phyloP scores from a whole-genome alignment of 2,329 filamentous ascomycete species.

The Penicillium sp. region DNA sequence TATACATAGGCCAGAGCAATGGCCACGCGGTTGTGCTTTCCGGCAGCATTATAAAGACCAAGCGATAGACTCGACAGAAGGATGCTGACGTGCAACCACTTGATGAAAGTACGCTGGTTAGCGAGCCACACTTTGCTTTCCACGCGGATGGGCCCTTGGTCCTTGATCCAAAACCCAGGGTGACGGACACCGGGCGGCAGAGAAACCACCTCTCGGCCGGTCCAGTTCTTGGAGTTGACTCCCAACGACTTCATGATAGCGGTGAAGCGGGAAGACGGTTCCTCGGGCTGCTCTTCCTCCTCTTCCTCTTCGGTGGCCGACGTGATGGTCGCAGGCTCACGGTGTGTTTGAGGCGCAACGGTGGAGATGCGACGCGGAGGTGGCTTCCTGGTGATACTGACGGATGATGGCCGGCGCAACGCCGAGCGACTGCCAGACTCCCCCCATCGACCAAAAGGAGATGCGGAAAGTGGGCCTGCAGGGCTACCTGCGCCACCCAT shows the following conservation, averaged over 20 bases:
- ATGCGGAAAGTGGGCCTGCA: conserved; percentile 27
- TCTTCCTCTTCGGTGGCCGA: conserved; percentile 23
- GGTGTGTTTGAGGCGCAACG: conserved; percentile 25
- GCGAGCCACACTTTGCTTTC: conserved; percentile 98
- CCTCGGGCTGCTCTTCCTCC: conserved; percentile 36
- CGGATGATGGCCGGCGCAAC: conserved; percentile 21
- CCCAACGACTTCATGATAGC: conserved; percentile 78
- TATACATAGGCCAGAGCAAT: conserved; percentile 76
- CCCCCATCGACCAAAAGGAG: conserved; percentile 26
- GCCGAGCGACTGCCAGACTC: conserved; percentile 21
- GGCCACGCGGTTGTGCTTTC: conserved; percentile 65
- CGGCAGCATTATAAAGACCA: conserved; percentile 82
- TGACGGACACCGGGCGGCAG: conserved; percentile 85
- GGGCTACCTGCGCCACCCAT: conserved; percentile 52
- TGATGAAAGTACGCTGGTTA: conserved; percentile 96
- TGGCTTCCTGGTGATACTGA: conserved; percentile 15
- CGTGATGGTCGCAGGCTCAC: conserved; percentile 29
- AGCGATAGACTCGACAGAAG: conserved; percentile 78
- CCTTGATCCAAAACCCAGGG: conserved; percentile 86
- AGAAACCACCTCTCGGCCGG: conserved; percentile 46
- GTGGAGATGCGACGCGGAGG: conserved; percentile 31
- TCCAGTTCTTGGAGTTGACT: conserved; percentile 65
- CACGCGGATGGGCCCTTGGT: conserved; percentile 81
- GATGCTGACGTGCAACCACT: conserved; percentile 94
- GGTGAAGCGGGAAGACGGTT: conserved; percentile 50